Conservation (phyloP, 768 basidiomycete species). For the Tephrocybe sp. region DNA sequence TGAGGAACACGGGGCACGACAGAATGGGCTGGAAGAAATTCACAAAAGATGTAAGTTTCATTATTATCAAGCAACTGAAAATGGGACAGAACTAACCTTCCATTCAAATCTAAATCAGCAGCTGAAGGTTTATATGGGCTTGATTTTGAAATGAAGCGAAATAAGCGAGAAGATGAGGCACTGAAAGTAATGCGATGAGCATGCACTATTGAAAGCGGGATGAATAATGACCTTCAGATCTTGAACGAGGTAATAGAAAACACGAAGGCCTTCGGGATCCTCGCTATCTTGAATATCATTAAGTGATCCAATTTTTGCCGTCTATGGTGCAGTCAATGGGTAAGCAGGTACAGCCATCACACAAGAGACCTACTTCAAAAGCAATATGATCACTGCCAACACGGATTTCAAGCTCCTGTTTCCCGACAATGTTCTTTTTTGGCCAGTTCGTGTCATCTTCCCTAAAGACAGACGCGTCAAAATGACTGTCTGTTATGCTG, state of each 20-base stretch:
- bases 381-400: constrained; percentile 94
- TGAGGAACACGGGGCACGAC: constrained; percentile 25
- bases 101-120: background rate
- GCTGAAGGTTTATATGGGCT: constrained; percentile 68
- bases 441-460: constrained; percentile 99
- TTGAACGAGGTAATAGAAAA: constrained; percentile 98
- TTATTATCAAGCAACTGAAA: too few species aligned
- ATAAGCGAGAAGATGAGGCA: constrained; percentile 98
- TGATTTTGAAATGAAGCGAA: constrained; percentile 99
- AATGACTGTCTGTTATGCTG: background rate
- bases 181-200: constrained; percentile 38
- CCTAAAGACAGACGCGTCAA: constrained; percentile 39
- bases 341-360: background rate
- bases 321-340: constrained; percentile 45
- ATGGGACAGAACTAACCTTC: too few species aligned
- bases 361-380: constrained; percentile 70
- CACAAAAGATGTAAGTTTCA: constrained; percentile 5
- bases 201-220: background rate
- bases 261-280: constrained; percentile 94
- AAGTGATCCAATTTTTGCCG: constrained; percentile 95
- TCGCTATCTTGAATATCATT: constrained; percentile 97
- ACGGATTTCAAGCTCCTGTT: constrained; percentile 96
- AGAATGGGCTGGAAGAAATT: constrained; percentile 3
- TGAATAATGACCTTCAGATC: constrained; percentile 76
- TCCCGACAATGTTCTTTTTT: constrained; percentile 97